Conservation (phyloP, 1,139 yeast species). For the Candida sp. region DNA sequence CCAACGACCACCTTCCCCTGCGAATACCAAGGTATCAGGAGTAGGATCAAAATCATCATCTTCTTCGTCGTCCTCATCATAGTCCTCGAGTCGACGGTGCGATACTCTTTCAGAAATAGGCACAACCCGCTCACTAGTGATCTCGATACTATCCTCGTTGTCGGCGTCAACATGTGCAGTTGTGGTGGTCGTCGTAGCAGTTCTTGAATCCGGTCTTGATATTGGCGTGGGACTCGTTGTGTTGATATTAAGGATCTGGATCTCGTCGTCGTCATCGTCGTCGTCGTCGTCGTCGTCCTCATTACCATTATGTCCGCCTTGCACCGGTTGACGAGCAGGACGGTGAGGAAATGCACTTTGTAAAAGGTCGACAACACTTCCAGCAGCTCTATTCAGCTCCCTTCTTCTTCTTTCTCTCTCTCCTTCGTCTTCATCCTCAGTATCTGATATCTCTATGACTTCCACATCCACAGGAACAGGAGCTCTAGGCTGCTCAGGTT, state of each 20-base stretch:
- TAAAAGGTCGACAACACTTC: too few species aligned
- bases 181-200: background rate
- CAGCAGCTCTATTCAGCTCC: too few species aligned
- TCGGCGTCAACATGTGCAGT: background rate
- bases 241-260: slow-evolving; percentile 17
- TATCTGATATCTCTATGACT: background rate
- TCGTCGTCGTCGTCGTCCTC: too few species aligned
- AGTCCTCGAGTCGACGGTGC: slow-evolving; percentile 16
- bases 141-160: slow-evolving; percentile 10
- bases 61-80: background rate
- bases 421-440: background rate
- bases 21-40: too few species aligned
- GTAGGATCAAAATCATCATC: background rate
- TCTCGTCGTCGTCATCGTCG: slow-evolving; percentile 18
- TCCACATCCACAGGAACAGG: background rate
- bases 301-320: background rate
- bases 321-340: too few species aligned
- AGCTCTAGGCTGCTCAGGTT: background rate
- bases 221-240: slow-evolving; percentile 12
- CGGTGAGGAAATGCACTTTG: too few species aligned
- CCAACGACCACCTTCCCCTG: too few species aligned
- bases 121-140: slow-evolving; percentile 11
- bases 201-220: slow-evolving; percentile 5
- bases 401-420: too few species aligned
- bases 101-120: background rate